These are phyloP conservation scores for Vanderwaltozyma polyspora DNA, from an alignment of 805 yeast genomes.

Conservation along the genomic window DNA sequence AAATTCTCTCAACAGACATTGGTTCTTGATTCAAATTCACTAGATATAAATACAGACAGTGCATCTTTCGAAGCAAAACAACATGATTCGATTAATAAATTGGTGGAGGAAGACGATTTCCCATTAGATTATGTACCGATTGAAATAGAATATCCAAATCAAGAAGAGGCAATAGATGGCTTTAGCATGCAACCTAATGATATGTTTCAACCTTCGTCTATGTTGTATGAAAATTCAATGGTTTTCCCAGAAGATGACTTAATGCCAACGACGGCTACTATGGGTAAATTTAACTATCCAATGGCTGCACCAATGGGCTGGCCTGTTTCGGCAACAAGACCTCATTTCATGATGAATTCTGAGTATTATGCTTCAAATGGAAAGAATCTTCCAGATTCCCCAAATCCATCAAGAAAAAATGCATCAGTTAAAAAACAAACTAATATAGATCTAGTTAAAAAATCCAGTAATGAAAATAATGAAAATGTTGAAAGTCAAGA, in stretches of 20 bases:
- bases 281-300: constrained; percentile 6
- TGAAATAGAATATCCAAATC: constrained; percentile 28
- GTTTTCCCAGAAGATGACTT: constrained; percentile 9
- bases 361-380: constrained; percentile 1
- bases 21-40: constrained; percentile 8
- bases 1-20: constrained; percentile 11
- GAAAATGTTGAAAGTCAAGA: neutral
- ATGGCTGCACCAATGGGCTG: constrained; percentile 1
- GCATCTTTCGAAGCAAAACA: constrained; percentile 1
- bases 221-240: constrained; percentile 4
- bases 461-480: neutral
- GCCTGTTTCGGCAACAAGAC: constrained; percentile 1
- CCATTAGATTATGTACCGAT: constrained; percentile 58
- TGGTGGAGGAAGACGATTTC: constrained; percentile 47
- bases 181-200: constrained; percentile 4
- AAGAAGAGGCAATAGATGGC: constrained; percentile 6
- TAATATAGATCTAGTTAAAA: neutral
- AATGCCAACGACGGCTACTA: constrained; percentile 8
- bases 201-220: constrained; percentile 4
- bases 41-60: constrained; percentile 4
- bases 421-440: neutral
- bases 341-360: constrained; percentile 1
- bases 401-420: neutral
- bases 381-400: neutral
- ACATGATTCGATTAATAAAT: constrained; percentile 1